These are phyloP conservation scores for Mycena metata DNA, from an alignment of 768 basidiomycete species.

Conservation along the genomic window DNA sequence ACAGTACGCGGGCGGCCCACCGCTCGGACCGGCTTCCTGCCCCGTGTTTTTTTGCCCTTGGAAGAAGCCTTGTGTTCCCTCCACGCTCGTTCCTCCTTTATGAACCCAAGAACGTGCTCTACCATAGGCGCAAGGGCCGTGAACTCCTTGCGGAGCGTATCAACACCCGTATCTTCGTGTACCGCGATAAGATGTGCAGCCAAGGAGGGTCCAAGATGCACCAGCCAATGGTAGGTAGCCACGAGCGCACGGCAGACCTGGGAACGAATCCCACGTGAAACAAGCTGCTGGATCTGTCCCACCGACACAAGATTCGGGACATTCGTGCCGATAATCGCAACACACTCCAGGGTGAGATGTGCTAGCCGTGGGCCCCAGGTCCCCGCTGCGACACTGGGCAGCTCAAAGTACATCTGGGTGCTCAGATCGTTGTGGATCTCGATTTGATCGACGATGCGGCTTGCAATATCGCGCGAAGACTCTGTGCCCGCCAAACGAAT, in stretches of 20 bases:
- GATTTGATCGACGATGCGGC: slow-evolving; percentile 4
- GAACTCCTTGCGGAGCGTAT: neutral
- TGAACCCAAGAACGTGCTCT: neutral
- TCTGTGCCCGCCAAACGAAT: neutral
- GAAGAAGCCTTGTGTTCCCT: neutral
- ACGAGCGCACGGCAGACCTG: slow-evolving; percentile 6
- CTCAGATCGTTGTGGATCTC: slow-evolving; percentile 21
- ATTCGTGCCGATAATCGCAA: neutral
- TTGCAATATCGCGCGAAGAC: neutral
- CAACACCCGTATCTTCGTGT: neutral
- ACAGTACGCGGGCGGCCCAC: too few relatives aligned
- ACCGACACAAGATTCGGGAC: neutral
- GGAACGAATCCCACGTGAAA: neutral
- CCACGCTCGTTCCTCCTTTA: neutral
- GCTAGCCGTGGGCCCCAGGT: slow-evolving; percentile 7
- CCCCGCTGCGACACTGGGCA: neutral
- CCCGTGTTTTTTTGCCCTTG: neutral
- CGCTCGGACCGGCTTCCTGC: neutral
- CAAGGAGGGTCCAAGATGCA: slow-evolving; percentile 6
- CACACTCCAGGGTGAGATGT: neutral
- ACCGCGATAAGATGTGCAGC: neutral
- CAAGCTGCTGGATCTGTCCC: neutral
- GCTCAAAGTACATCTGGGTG: slow-evolving; percentile 20
- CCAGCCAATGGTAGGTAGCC: slow-evolving; percentile 12
- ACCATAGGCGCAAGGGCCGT: neutral